These are phyloP conservation scores for Phytophthora gonapodyides DNA, from an alignment of 352 stramenopile genomes.

Conservation along the genomic window DNA sequence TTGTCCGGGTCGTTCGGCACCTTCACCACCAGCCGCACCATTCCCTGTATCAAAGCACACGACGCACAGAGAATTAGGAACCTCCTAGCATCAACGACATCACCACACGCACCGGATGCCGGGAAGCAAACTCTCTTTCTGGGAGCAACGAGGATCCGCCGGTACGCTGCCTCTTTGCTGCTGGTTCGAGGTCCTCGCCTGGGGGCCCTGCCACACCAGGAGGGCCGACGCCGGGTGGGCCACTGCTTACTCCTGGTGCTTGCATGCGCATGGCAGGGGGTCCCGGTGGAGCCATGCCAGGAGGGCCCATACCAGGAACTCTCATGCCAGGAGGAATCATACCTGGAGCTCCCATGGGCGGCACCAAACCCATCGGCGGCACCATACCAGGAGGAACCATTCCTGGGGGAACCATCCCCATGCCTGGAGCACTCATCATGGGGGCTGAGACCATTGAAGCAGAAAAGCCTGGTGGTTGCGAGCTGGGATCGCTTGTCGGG, in stretches of 20 bases:
- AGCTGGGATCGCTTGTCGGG: slow-evolving; percentile 13
- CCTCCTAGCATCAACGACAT: no score
- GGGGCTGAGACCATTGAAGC: slow-evolving; percentile 18
- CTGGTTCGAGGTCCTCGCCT: slow-evolving; percentile 52
- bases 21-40: slow-evolving; percentile 69
- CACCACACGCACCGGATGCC: slow-evolving; percentile 62
- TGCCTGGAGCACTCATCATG: slow-evolving; percentile 32
- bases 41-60: slow-evolving; percentile 38
- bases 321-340: slow-evolving; percentile 17
- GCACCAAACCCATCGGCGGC: slow-evolving; percentile 34
- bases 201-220: slow-evolving; percentile 42
- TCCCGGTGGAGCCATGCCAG: slow-evolving; percentile 18
- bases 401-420: slow-evolving; percentile 15
- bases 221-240: slow-evolving; percentile 42
- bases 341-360: slow-evolving; percentile 36
- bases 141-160: slow-evolving; percentile 66
- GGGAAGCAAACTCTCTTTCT: slow-evolving; percentile 76
- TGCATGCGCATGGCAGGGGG: slow-evolving; percentile 23
- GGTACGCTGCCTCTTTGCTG: slow-evolving; percentile 73
- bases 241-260: slow-evolving; percentile 24
- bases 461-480: slow-evolving; percentile 22
- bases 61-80: slow-evolving; percentile 1
- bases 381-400: slow-evolving; percentile 29
- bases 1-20: slow-evolving; percentile 91
- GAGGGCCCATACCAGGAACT: slow-evolving; percentile 9